phyloP scores from a whole-genome alignment of 2,329 filamentous ascomycete genomes.

The Malbranchea cinnamomea region DNA sequence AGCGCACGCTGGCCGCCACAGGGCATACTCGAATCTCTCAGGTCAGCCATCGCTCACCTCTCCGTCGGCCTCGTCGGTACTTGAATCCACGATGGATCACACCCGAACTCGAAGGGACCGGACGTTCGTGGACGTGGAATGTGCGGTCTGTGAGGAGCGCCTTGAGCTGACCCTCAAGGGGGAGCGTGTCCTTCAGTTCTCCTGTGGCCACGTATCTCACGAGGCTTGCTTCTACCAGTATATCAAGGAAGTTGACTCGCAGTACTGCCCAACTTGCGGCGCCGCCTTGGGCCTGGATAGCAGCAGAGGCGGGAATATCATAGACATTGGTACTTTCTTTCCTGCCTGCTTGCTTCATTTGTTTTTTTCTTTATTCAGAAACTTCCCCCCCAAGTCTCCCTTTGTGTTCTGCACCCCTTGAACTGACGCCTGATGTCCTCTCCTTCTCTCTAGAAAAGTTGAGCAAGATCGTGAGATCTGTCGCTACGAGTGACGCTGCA shows the following conservation, averaged over 20 bases:
- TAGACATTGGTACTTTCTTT: slow-evolving; percentile 58
- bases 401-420: no score
- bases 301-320: slow-evolving; percentile 78
- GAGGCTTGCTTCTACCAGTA: slow-evolving; percentile 99
- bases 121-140: slow-evolving; percentile 89
- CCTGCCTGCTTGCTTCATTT: neutral
- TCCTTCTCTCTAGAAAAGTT: slow-evolving; percentile 89
- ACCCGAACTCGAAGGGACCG: slow-evolving; percentile 70
- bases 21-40: no score
- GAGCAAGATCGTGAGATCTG: slow-evolving; percentile 78
- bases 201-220: slow-evolving; percentile 91
- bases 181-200: slow-evolving; percentile 88
- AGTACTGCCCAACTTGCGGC: slow-evolving; percentile 89
- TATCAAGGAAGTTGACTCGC: slow-evolving; percentile 83
- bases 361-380: no score
- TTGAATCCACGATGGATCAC: no score
- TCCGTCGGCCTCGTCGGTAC: no score
- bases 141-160: slow-evolving; percentile 91
- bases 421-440: no score
- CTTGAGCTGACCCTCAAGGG: slow-evolving; percentile 88
- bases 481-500: slow-evolving; percentile 50
- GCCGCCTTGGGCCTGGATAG: slow-evolving; percentile 84
- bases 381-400: no score
- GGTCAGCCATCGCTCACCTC: no score
- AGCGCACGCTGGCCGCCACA: no score